Conservation (phyloP, 495 filamentous ascomycete species). For the Aspergillus conjunctus region DNA sequence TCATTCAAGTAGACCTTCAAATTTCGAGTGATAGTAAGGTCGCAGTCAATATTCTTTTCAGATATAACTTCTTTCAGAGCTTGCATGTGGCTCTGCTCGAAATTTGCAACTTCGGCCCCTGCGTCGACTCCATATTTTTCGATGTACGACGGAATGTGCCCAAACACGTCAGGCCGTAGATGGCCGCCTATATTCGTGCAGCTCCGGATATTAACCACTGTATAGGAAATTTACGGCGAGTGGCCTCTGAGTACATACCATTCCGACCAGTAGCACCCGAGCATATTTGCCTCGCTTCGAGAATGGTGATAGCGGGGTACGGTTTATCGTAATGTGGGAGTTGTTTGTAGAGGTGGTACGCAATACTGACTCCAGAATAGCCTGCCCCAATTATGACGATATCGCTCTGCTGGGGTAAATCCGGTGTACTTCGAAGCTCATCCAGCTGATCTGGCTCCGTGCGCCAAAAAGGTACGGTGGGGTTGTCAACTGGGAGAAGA, state of each 20-base stretch:
- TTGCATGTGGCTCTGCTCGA: conserved; percentile 36
- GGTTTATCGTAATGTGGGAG: conserved; percentile 18
- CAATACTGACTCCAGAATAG: conserved; percentile 64
- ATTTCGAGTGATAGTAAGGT: conserved; percentile 41
- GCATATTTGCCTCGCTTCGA: conserved; percentile 46
- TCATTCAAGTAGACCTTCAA: conserved; percentile 40
- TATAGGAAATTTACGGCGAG: not conserved
- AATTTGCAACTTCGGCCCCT: conserved; percentile 34
- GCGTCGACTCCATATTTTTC: conserved; percentile 34
- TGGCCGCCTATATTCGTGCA: conserved; percentile 35
- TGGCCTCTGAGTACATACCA: conserved; percentile 24
- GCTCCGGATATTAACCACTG: not conserved
- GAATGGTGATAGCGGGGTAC: conserved; percentile 33
- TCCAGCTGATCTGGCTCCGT: conserved; percentile 54
- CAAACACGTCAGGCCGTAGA: conserved; percentile 40
- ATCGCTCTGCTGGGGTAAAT: conserved; percentile 54
- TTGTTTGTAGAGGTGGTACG: conserved; percentile 59
- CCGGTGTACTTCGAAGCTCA: conserved; percentile 48
- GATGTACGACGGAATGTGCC: conserved; percentile 30
- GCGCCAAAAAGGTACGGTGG: conserved; percentile 73
- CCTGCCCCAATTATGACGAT: conserved; percentile 73
- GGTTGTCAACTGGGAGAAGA: conserved; percentile 39
- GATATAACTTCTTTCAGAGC: conserved; percentile 33
- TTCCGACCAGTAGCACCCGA: conserved; percentile 49
- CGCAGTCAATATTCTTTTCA: conserved; percentile 45